These are phyloP conservation scores for Cephalotrichum gorgonifer DNA, from an alignment of 2,329 filamentous ascomycete genomes.

Conservation along the genomic window DNA sequence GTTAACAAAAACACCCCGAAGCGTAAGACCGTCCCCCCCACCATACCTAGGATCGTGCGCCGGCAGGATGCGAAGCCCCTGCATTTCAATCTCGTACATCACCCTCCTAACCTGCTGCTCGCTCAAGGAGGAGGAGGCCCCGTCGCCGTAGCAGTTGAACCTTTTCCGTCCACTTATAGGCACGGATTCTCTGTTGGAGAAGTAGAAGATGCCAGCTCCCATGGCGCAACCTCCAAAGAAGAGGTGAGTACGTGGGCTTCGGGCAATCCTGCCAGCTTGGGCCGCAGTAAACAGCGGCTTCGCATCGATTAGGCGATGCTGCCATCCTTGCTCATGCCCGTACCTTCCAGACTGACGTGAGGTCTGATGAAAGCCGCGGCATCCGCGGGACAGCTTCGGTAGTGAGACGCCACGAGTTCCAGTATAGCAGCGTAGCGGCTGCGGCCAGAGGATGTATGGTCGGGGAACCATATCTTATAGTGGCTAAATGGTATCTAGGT, in stretches of 20 bases:
- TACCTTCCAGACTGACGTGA: neutral
- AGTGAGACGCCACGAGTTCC: neutral
- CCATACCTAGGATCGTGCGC: slow-evolving; percentile 38
- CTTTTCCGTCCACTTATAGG: slow-evolving; percentile 61
- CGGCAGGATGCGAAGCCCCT: slow-evolving; percentile 44
- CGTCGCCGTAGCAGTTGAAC: slow-evolving; percentile 58
- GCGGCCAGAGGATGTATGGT: neutral
- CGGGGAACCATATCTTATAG: neutral
- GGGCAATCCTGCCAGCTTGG: slow-evolving; percentile 19
- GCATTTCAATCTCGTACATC: slow-evolving; percentile 40
- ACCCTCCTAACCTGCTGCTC: slow-evolving; percentile 46
- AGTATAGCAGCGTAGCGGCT: neutral
- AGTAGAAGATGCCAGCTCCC: slow-evolving; percentile 49
- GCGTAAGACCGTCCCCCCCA: neutral
- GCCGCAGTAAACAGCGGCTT: slow-evolving; percentile 24
- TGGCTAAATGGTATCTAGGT: neutral
- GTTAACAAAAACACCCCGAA: neutral
- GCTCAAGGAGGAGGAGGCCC: slow-evolving; percentile 30
- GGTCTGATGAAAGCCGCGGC: neutral
- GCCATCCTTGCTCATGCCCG: neutral
- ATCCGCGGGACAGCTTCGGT: neutral
- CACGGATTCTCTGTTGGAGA: slow-evolving; percentile 60
- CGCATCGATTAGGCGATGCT: neutral
- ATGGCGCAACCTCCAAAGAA: slow-evolving; percentile 28
- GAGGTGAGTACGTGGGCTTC: slow-evolving; percentile 25